Base-by-base conservation (phyloP, 108 stramenopile genomes). In the Cyclotella atomus region DNA sequence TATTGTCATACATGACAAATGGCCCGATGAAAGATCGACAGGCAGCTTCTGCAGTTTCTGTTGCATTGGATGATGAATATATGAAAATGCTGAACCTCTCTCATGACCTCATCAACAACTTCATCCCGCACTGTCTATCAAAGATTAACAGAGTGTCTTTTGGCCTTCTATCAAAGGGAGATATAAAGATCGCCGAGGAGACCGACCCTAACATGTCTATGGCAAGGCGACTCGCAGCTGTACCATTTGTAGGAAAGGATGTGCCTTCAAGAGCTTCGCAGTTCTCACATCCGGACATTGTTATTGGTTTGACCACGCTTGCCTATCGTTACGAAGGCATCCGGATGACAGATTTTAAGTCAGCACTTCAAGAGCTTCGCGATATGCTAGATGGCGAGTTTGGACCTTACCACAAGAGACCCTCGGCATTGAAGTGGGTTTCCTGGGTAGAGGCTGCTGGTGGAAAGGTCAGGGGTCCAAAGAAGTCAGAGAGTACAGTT, bases 201-300 rank as follows among this genome's bases (percentile, higher is more conserved):
- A 82, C 74, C 35, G 93, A 90, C 59, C 86, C 91, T 34, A 93
- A 89, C 66, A 92, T 98, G 70, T 97, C 98, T 3, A 84, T 92
- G 45, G 84, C 94, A 10, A 87, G 99, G 59, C 86, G 93, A 59
- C 87, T 99, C 27, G 84, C 97, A 24, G 98, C 99, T 6, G 91
- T 99, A 33, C 99, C 99, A 3, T 99, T 99, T 67, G 92, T 99
- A 29, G 99, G 97, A 38, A 98, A 99, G 73, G 98, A 99, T 74
- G 97, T 98, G 41, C 99, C 99, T 1, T 93, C 91, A 60, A 70
- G 97, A 32, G 97, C 98, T 14, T 96, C 95, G 67, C 98, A 99
- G 73, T 99, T 99, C 74, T 93, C 96, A 16, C 98, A 99, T 49
- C 98, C 99, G 12, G 99, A 99, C 73, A 92, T 99, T 70, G 96